These are phyloP conservation scores for Chrysoporthe puriensis DNA, from an alignment of 2,329 filamentous ascomycete species.

Conservation along the genomic window DNA sequence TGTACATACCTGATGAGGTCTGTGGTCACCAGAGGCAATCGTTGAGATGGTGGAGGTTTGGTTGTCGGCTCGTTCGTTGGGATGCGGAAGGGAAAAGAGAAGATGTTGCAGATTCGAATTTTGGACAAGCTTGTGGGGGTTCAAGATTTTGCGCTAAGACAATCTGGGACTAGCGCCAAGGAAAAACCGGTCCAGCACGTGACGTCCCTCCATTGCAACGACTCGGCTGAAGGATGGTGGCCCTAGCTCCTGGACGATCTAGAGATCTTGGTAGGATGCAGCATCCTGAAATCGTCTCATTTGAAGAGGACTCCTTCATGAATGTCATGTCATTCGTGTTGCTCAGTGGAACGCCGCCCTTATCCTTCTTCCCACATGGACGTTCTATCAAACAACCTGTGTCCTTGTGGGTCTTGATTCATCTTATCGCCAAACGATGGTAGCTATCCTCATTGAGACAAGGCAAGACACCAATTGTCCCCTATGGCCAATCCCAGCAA, in stretches of 20 bases:
- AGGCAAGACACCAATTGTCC: too few relatives aligned
- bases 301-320: not conserved
- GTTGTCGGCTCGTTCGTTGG: constrained; percentile 28
- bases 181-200: constrained; percentile 13
- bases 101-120: constrained; percentile 21
- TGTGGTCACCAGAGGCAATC: constrained; percentile 30
- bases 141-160: constrained; percentile 8
- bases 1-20: constrained; percentile 31
- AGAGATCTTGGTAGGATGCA: too few relatives aligned
- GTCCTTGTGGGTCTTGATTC: not conserved
- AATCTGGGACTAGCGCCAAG: not conserved
- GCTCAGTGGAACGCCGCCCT: not conserved
- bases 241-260: not conserved
- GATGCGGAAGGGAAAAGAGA: constrained; percentile 19
- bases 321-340: not conserved
- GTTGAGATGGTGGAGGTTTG: constrained; percentile 25
- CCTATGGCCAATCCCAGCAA: too few relatives aligned
- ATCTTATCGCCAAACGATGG: not conserved
- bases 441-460: too few relatives aligned
- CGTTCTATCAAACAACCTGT: not conserved
- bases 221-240: not conserved
- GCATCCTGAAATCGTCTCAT: too few relatives aligned
- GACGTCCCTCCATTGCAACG: not conserved
- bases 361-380: not conserved
- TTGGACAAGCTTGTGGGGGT: constrained; percentile 24